These are phyloP conservation scores for Suillus brevipes DNA, from an alignment of 768 basidiomycete genomes.

Conservation along the genomic window DNA sequence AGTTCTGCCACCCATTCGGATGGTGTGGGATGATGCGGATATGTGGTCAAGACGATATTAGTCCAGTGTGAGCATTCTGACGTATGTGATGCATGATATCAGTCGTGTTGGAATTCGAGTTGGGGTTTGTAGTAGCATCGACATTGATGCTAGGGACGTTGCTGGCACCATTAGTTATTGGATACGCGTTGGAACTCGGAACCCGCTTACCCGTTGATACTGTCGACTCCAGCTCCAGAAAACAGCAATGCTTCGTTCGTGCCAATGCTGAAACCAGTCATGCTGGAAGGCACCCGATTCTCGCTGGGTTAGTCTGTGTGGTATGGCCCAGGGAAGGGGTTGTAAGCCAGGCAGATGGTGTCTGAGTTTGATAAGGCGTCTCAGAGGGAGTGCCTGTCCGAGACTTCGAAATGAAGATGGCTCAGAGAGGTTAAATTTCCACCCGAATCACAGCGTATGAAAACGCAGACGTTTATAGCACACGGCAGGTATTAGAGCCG, in stretches of 20 bases:
- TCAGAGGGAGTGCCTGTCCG: slow-evolving; percentile 71
- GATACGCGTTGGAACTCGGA: not conserved
- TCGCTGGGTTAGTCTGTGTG: slow-evolving; percentile 70
- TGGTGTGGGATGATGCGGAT: too few relatives aligned
- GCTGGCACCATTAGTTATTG: slow-evolving; percentile 15
- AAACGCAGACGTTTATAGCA: too few relatives aligned
- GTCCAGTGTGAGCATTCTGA: too few relatives aligned
- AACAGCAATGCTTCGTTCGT: slow-evolving; percentile 56
- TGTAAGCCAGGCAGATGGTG: slow-evolving; percentile 59
- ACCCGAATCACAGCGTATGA: too few relatives aligned
- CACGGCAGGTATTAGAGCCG: too few relatives aligned
- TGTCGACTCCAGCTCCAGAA: slow-evolving; percentile 47
- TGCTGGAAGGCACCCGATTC: slow-evolving; percentile 37
- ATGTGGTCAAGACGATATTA: too few relatives aligned
- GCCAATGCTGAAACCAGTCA: not conserved
- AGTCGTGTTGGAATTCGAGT: not conserved
- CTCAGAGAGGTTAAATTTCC: too few relatives aligned
- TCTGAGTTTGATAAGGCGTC: slow-evolving; percentile 55
- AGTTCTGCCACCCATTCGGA: too few relatives aligned
- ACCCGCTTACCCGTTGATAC: slow-evolving; percentile 41
- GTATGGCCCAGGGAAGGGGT: slow-evolving; percentile 69
- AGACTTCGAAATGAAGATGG: too few relatives aligned
- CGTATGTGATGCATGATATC: too few relatives aligned
- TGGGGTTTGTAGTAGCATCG: not conserved
- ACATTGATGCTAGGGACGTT: slow-evolving; percentile 9